Percentiles rank a stretch among this genome's conserved stretches.
These are phyloP conservation scores for Dioscorea cayenensis DNA, from an alignment of 116 monocot species.

Conservation along the genomic window DNA sequence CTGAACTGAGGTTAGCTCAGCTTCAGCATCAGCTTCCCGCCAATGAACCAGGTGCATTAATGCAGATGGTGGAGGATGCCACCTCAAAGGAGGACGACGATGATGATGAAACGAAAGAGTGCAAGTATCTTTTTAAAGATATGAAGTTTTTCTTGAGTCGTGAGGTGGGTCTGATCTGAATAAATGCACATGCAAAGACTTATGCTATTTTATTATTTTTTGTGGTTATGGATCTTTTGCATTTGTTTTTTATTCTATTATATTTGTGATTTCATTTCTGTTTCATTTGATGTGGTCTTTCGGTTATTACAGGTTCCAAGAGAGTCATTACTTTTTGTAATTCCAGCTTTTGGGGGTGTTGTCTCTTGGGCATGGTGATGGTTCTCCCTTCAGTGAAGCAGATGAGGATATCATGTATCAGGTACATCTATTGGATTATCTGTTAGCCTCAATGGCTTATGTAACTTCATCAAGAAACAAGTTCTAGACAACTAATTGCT, in stretches of 20 bases:
- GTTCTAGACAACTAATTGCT: not conserved
- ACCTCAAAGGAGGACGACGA: constrained; percentile 42
- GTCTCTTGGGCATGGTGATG: constrained; percentile 98
- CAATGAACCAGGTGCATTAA: constrained; percentile 85
- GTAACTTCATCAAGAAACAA: not conserved
- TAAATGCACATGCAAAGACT: not conserved
- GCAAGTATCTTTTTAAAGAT: constrained; percentile 79
- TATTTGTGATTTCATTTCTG: too few species aligned
- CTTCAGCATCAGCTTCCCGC: constrained; percentile 72
- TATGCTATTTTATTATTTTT: too few species aligned
- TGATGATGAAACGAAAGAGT: constrained; percentile 71
- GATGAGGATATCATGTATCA: constrained; percentile 86
- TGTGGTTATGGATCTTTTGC: too few species aligned
- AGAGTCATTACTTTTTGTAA: constrained; percentile 81
- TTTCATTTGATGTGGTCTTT: not conserved
- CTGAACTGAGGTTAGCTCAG: constrained; percentile 68
- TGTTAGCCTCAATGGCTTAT: not conserved
- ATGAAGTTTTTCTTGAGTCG: constrained; percentile 83
- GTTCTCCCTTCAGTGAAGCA: constrained; percentile 65
- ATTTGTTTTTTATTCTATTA: too few species aligned
- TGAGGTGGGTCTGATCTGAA: constrained; percentile 49
- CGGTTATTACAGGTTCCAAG: constrained; percentile 60
- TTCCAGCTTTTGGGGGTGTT: constrained; percentile 90
- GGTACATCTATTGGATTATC: constrained; percentile 20
- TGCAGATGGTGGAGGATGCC: constrained; percentile 80